Evolutionary conservation across 805 yeast species (phyloP).

Genomic region (Saturnispora mendoncae): DNA sequence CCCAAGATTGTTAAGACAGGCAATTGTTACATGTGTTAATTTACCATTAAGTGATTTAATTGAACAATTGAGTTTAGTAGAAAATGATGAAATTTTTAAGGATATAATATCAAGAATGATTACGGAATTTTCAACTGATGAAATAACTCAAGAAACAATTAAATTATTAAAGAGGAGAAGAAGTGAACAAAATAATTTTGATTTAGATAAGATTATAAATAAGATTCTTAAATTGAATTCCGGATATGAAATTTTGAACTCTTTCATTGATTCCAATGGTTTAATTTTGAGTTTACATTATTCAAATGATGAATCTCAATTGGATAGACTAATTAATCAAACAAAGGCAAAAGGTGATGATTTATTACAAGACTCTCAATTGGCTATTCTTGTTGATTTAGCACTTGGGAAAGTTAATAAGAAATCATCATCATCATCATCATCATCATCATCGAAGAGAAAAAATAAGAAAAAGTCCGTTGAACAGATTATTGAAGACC

Average conservation of each 20-base stretch:
- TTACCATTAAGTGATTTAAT: slow-evolving; percentile 57
- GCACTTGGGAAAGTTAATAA: slow-evolving; percentile 25
- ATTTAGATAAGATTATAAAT: slow-evolving; percentile 37
- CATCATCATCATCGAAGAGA: too few species aligned
- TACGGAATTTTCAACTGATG: slow-evolving; percentile 54
- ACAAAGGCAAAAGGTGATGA: slow-evolving; percentile 31
- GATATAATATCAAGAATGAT: slow-evolving; percentile 61
- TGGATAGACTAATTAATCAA: slow-evolving; percentile 37
- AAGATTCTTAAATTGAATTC: slow-evolving; percentile 38
- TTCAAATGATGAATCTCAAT: slow-evolving; percentile 39
- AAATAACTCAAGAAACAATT: slow-evolving; percentile 43
- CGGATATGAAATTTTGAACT: slow-evolving; percentile 54
- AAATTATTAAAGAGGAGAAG: slow-evolving; percentile 26
- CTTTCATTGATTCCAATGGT: slow-evolving; percentile 67
- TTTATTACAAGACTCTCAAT: slow-evolving; percentile 34
- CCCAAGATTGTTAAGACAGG: slow-evolving; percentile 69
- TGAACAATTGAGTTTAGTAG: slow-evolving; percentile 45
- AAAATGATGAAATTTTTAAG: slow-evolving; percentile 54
- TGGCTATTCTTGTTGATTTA: slow-evolving; percentile 40
- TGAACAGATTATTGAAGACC: slow-evolving; percentile 20
- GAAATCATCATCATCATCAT: slow-evolving; percentile 1
- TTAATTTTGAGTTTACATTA: slow-evolving; percentile 51
- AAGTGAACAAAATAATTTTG: slow-evolving; percentile 17
- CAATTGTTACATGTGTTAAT: slow-evolving; percentile 69
- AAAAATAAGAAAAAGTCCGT: slow-evolving; percentile 17